Base-by-base conservation (phyloP, 371 early-diverging fungal species). In the Saksenaea vasiformis region DNA sequence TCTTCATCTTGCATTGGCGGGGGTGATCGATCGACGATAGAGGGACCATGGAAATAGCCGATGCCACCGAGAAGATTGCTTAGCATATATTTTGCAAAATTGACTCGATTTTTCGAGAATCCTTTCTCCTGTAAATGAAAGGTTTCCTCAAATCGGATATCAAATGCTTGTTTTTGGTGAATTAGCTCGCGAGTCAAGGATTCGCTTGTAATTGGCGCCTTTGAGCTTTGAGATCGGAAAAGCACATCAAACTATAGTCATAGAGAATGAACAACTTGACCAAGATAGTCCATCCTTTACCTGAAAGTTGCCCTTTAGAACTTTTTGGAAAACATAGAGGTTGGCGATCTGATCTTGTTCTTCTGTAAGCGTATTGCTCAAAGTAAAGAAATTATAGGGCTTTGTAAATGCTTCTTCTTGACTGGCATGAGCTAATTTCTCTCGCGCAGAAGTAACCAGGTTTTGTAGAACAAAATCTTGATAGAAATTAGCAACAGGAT, bases 1-100 rank as follows among this genome's bases (percentile, higher is more conserved):
- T 87, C 85, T 39, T 85, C 76, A 39, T 82, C 79, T 64, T 80
- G 71, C 67, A 78, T 67, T 17, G 76, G 72, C 8, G 67, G 65
- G 56, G 74, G 75, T 15, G 79, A 75, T 51, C 77, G 71, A 57
- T 83, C 83, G 17, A 83, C 77, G 10, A 85, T 71, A 4, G 83
- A 65, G 0, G 85, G 67, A 2, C 83, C 85, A 63, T 83, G 73
- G 44, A 82, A 80, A 28, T 86, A 94, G 68, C 98, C 98, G 34
- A 97, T 88, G 1, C 98, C 97, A 58, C 98, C 97, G 7, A 97
- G 27, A 65, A 96, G 72, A 70, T 94, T 95, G 69, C 93, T 91
- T 56, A 96, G 65, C 24, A 90, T 74, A 15, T 83, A 83, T 65
- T 93, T 81, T 0, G 92, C 95, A 72, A 95, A 91, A 19, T 82